Evolutionary conservation across 306 rosid species (phyloP).

Genomic region (Crataegus laevigata): DNA sequence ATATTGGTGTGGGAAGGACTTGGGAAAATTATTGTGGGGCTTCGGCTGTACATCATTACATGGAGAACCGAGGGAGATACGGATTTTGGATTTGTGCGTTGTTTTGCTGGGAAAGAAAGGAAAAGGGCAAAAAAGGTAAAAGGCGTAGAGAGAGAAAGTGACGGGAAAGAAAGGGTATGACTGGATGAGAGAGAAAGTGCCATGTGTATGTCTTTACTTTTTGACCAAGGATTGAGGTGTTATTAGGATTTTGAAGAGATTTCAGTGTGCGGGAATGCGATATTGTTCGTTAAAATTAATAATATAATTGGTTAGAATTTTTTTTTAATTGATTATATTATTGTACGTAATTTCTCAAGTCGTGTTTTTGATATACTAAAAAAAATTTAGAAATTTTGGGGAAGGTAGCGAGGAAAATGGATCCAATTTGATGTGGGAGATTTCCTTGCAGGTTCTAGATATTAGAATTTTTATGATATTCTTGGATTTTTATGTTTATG

Average conservation of each 20-base stretch:
- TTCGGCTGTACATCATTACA: background rate
- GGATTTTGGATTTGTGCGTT: background rate
- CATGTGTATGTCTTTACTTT: background rate
- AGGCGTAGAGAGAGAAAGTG: background rate
- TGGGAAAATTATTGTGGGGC: background rate
- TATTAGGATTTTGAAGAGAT: background rate
- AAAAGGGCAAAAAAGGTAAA: background rate
- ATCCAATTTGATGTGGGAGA: background rate
- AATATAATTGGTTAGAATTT: too few species aligned
- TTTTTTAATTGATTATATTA: too few species aligned
- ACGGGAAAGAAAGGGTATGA: background rate
- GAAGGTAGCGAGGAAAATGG: background rate
- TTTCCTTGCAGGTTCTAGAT: background rate
- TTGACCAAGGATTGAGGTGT: background rate
- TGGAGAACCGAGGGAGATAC: background rate
- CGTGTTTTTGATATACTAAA: accelerated
- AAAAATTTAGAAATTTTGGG: background rate
- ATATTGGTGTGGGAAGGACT: background rate
- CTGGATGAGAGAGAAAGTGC: background rate
- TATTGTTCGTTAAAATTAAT: too few species aligned
- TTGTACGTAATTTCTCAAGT: too few species aligned
- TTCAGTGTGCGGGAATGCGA: too few species aligned
- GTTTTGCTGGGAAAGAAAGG: background rate
- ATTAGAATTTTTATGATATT: background rate
- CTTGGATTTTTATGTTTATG: background rate